Conservation (phyloP, 2,329 filamentous ascomycete genomes). For the Botrytis cinerea region DNA sequence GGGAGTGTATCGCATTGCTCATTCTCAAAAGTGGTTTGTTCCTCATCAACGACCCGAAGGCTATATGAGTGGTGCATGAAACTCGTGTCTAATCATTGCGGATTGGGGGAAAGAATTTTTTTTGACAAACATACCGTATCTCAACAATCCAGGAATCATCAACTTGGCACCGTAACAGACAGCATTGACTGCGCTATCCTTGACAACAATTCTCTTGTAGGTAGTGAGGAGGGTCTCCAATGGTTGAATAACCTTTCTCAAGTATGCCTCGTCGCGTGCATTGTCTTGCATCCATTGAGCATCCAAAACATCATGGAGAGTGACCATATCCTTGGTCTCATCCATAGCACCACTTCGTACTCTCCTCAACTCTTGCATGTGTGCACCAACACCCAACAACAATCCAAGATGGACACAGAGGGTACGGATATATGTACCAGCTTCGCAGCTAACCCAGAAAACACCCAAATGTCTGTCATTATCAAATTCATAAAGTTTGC, state of each 20-base stretch:
- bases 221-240: slow-evolving; percentile 87
- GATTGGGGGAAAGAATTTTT: too few relatives aligned
- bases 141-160: slow-evolving; percentile 93
- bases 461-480: slow-evolving; percentile 96
- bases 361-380: slow-evolving; percentile 97
- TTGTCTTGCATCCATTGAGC: slow-evolving; percentile 97
- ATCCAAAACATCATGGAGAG: slow-evolving; percentile 91
- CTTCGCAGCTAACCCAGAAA: slow-evolving; percentile 99
- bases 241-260: slow-evolving; percentile 87
- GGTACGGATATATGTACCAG: slow-evolving; percentile 97
- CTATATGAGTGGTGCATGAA: slow-evolving; percentile 99
- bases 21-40: slow-evolving; percentile 43
- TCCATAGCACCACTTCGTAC: slow-evolving; percentile 94
- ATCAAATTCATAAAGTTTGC: slow-evolving; percentile 96
- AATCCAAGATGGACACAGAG: slow-evolving; percentile 90
- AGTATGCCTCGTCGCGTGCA: slow-evolving; percentile 88
- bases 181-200: slow-evolving; percentile 94
- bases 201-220: slow-evolving; percentile 97
- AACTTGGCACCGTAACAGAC: slow-evolving; percentile 99
- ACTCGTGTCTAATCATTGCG: slow-evolving; percentile 82
- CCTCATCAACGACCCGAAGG: slow-evolving; percentile 88
- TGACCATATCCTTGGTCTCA: slow-evolving; percentile 85
- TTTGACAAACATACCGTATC: slow-evolving; percentile 70
- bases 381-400: slow-evolving; percentile 77
- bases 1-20: neutral